These are phyloP conservation scores for Alternaria gaisen DNA, from an alignment of 2,329 filamentous ascomycete species.

Conservation along the genomic window DNA sequence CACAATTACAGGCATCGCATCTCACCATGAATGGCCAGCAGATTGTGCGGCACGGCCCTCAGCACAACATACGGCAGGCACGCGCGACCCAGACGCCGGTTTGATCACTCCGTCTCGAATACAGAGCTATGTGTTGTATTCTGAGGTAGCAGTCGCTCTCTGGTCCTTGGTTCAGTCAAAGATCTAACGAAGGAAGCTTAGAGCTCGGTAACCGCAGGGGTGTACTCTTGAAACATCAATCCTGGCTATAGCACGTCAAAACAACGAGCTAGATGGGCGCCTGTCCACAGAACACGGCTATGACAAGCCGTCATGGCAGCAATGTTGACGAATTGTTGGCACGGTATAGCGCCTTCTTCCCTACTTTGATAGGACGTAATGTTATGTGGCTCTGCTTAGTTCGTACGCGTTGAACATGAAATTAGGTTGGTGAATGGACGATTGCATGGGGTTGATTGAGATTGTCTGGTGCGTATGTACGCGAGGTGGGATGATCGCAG, in stretches of 20 bases:
- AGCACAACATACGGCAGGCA: slow-evolving; percentile 20
- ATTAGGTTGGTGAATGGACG: not conserved
- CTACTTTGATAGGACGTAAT: not conserved
- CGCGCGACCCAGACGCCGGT: slow-evolving; percentile 8
- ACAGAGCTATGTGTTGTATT: slow-evolving; percentile 5
- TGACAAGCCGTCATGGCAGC: slow-evolving; percentile 12
- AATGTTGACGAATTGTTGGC: slow-evolving; percentile 2
- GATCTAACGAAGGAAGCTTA: slow-evolving; percentile 4
- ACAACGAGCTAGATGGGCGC: slow-evolving; percentile 23
- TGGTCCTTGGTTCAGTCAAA: not conserved
- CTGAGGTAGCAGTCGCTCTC: not conserved
- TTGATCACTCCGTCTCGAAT: slow-evolving; percentile 5
- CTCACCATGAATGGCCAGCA: slow-evolving; percentile 12
- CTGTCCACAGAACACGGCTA: slow-evolving; percentile 3
- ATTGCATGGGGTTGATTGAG: not conserved
- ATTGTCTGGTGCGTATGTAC: slow-evolving; percentile 7
- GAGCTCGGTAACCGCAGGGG: slow-evolving; percentile 21
- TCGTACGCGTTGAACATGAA: not conserved
- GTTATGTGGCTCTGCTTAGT: not conserved
- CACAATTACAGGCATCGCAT: slow-evolving; percentile 17
- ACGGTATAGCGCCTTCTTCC: slow-evolving; percentile 1
- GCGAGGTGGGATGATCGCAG: slow-evolving; percentile 11
- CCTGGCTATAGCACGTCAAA: slow-evolving; percentile 29
- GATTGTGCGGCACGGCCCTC: slow-evolving; percentile 16
- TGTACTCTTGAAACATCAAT: slow-evolving; percentile 31